Percentiles rank a stretch among this genome's conserved stretches.
These are phyloP conservation scores for Alternaria sp. DNA, from an alignment of 2,329 filamentous ascomycete genomes.

Conservation along the genomic window DNA sequence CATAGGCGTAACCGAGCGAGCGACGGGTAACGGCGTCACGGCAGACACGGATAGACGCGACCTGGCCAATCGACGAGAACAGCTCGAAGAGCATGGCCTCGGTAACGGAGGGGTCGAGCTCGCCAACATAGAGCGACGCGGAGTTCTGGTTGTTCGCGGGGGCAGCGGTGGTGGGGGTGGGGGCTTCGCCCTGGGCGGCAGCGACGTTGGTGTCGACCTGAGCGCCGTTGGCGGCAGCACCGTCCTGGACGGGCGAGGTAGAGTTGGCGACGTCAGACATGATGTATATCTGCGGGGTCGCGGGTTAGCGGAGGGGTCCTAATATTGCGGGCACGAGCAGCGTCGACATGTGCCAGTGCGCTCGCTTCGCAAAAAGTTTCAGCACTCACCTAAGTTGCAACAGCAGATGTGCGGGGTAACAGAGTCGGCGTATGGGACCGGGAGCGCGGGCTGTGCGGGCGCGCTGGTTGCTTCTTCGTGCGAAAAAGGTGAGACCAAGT, in stretches of 20 bases:
- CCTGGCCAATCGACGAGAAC: slow-evolving; percentile 98
- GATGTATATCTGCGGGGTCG: slow-evolving; percentile 30
- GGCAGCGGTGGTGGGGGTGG: slow-evolving; percentile 72
- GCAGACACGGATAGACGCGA: slow-evolving; percentile 99
- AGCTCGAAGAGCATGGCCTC: slow-evolving; percentile 99
- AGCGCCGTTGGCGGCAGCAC: slow-evolving; percentile 69
- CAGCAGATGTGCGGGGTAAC: slow-evolving; percentile 26
- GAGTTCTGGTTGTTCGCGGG: slow-evolving; percentile 84
- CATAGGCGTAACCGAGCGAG: slow-evolving; percentile 98
- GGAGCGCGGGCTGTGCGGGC: slow-evolving; percentile 29
- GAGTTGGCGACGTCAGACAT: slow-evolving; percentile 56
- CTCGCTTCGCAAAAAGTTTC: slow-evolving; percentile 41
- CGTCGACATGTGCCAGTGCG: slow-evolving; percentile 34
- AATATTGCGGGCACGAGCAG: slow-evolving; percentile 38
- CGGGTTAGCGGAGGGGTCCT: slow-evolving; percentile 29
- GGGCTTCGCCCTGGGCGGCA: slow-evolving; percentile 68
- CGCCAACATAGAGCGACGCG: slow-evolving; percentile 97
- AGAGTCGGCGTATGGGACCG: slow-evolving; percentile 20
- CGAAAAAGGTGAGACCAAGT: slow-evolving; percentile 26
- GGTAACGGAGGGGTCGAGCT: slow-evolving; percentile 96
- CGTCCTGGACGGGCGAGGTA: slow-evolving; percentile 67
- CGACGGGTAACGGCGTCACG: slow-evolving; percentile 98
- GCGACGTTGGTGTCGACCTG: slow-evolving; percentile 76
- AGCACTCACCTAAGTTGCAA: slow-evolving; percentile 36
- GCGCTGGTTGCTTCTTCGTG: slow-evolving; percentile 27